Evolutionary conservation across 192 early-diverging fungal species (phyloP).

Genomic region (Rhizophagus clarus): DNA sequence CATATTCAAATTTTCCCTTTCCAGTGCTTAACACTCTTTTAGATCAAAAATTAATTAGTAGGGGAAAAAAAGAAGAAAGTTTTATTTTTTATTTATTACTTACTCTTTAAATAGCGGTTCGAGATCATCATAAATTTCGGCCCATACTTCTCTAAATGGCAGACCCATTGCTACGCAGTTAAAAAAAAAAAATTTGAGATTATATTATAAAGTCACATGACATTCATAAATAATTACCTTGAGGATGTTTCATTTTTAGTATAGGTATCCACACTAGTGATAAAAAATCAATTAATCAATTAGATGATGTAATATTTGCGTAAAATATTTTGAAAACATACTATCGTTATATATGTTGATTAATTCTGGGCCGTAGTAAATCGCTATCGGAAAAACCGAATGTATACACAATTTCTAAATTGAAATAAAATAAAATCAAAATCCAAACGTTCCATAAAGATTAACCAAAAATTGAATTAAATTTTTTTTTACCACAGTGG

Average conservation of each 20-base stretch:
- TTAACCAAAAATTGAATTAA: neutral
- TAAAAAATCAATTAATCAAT: too few species aligned
- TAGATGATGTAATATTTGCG: too few species aligned
- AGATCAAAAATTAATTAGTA: too few species aligned
- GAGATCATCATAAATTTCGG: slow-evolving; percentile 36
- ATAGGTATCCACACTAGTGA: slow-evolving; percentile 39
- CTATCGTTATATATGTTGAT: slow-evolving; percentile 17
- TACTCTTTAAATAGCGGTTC: slow-evolving; percentile 39
- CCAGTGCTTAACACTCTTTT: neutral
- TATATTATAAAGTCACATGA: neutral
- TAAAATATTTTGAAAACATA: neutral
- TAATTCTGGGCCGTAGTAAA: slow-evolving; percentile 5
- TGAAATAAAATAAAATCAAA: slow-evolving; percentile 1
- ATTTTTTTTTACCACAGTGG: slow-evolving; percentile 29
- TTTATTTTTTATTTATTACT: neutral
- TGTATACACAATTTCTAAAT: slow-evolving; percentile 19
- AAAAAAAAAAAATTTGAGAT: neutral
- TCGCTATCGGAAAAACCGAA: slow-evolving; percentile 13
- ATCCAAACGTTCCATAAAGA: neutral
- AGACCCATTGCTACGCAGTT: slow-evolving; percentile 36
- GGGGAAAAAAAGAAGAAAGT: neutral
- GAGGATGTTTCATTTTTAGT: slow-evolving; percentile 42
- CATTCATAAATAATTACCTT: slow-evolving; percentile 18
- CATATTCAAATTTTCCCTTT: slow-evolving; percentile 10
- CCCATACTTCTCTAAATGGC: slow-evolving; percentile 35